Evolutionary conservation across 805 yeast species (phyloP).

Genomic region (Barnettozyma pratensis): DNA sequence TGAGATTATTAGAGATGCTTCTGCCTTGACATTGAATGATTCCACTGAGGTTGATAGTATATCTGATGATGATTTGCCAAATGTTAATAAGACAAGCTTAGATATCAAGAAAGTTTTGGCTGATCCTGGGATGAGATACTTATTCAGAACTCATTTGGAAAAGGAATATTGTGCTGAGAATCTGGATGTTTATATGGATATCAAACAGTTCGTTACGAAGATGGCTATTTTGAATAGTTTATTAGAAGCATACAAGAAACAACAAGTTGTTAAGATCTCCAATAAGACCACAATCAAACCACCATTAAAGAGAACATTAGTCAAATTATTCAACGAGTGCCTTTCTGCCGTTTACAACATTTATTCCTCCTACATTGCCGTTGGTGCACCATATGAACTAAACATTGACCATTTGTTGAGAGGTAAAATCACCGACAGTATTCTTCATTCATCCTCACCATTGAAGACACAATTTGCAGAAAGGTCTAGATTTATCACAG

Average conservation of each 20-base stretch:
- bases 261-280: constrained; percentile 7
- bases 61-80: constrained; percentile 12
- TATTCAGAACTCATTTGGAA: constrained; percentile 63
- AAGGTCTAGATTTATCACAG: not conserved
- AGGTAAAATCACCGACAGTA: constrained; percentile 35
- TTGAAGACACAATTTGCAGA: constrained; percentile 13
- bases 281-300: constrained; percentile 6
- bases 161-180: constrained; percentile 70
- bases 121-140: constrained; percentile 72
- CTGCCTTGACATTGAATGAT: constrained; percentile 17
- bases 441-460: constrained; percentile 36
- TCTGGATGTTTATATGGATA: constrained; percentile 61
- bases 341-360: constrained; percentile 58
- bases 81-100: not conserved
- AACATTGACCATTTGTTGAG: constrained; percentile 58
- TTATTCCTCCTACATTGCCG: constrained; percentile 58
- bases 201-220: constrained; percentile 46
- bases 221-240: constrained; percentile 39
- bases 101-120: constrained; percentile 39
- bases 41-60: constrained; percentile 11
- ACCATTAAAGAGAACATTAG: constrained; percentile 26
- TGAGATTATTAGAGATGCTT: constrained; percentile 10
- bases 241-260: constrained; percentile 23
- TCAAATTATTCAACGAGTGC: constrained; percentile 47
- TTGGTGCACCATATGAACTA: constrained; percentile 63